Percentiles rank a stretch among this genome's conserved stretches.
Evolutionary conservation across 345 rosid species (phyloP).

Genomic region (Moricandia arvensis): DNA sequence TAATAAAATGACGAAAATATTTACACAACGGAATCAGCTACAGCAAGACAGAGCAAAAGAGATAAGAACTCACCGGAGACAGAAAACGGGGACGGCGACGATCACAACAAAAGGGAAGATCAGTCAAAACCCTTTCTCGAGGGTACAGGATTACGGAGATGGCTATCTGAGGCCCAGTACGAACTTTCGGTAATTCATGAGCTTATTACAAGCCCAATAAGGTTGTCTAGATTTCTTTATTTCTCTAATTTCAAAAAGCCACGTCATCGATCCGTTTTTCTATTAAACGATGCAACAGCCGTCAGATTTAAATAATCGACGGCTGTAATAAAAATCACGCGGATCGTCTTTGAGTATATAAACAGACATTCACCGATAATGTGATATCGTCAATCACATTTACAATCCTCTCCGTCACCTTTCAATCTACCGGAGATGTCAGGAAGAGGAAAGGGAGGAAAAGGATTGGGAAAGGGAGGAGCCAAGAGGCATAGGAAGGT

Average conservation of each 20-base stretch:
- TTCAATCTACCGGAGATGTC: neutral
- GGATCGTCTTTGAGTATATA: conserved; percentile 12
- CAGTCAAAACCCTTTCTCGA: neutral
- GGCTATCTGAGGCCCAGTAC: neutral
- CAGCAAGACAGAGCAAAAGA: neutral
- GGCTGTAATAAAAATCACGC: neutral
- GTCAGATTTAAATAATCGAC: conserved; percentile 13
- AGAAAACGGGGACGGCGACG: conserved; percentile 18
- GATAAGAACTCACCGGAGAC: conserved; percentile 12
- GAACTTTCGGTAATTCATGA: neutral
- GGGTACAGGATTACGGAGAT: neutral
- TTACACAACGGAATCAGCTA: neutral
- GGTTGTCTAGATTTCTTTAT: neutral
- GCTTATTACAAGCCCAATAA: neutral
- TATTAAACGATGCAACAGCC: neutral
- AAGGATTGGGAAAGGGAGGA: conserved; percentile 4
- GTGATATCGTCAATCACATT: neutral
- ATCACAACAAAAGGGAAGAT: neutral
- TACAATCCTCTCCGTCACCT: neutral
- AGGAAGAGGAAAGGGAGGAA: neutral
- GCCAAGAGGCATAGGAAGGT: conserved; percentile 4
- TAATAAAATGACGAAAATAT: neutral
- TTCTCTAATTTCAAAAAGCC: neutral
- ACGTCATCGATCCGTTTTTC: conserved; percentile 22
- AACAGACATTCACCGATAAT: neutral